Evolutionary conservation across 352 stramenopile genomes (phyloP), one percentile per base, ranked within the genome.

Genomic region (Phytophthora cactorum): DNA sequence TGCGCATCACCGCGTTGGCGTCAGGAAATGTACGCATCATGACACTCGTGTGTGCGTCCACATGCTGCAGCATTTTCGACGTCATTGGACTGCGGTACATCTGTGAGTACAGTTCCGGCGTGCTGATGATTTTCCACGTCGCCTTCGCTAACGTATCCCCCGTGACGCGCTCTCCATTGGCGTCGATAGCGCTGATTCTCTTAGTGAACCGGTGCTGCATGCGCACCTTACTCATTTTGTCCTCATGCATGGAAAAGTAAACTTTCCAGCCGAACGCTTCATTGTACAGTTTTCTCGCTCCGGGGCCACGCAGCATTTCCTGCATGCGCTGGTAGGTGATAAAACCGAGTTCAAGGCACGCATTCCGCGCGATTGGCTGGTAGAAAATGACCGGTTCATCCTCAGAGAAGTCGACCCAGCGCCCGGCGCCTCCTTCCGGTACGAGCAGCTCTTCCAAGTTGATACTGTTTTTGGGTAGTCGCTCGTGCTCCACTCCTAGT

Each of bases 191-290:
- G 25, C 58, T 68, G 49, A 79, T 82, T 34, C 52, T 44, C 64
- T 82, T 82, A 4, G 63, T 68, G 39, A 75, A 82, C 6, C 74
- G 70, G 31, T 82, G 74, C 38, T 82, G 74, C 67, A 79, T 73
- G 27, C 38, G 66, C 14, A 69, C 7, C 9, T 71, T 65, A 5
- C 45, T 31, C 28, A 50, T 38, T 1, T 34, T 44, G 4, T 69
- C 52, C 28, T 65, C 41, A n/a, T 72, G 57, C 65, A 72, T 75
- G 9, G 70, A 72, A 27, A 75, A 78, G 32, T 56, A 62, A 3
- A 78, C 66, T 52, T 75, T 71, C 70, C 70, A 78, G 2, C 70
- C 70, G 17, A 78, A 78, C 7, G 59, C 66, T 70, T 78, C 66
- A 11, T 75, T 70, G 41, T 74, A 64, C 22, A 75, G 25, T 36